A percentile compares a stretch with the other conserved stretches of the same genome.
These are phyloP conservation scores for Rhytidiadelphus loreus DNA, from an alignment of 225 moss, liverwort and hornwort species.

Conservation along the genomic window DNA sequence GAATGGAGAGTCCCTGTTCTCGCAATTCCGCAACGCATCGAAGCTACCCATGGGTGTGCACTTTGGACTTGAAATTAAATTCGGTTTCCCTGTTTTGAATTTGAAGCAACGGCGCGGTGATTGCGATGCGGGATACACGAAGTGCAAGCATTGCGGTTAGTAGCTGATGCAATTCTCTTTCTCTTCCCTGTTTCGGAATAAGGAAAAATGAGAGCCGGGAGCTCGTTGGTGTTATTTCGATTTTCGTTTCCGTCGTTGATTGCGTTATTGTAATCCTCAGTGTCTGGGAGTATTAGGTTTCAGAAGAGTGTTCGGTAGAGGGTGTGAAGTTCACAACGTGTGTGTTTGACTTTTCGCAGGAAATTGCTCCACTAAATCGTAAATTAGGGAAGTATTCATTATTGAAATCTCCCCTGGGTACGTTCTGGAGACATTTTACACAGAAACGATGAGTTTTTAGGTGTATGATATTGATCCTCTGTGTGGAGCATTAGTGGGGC, in stretches of 20 bases:
- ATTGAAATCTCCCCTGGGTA: neutral
- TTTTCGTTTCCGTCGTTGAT: neutral
- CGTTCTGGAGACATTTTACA: neutral
- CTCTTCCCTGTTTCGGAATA: neutral
- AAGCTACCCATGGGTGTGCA: neutral
- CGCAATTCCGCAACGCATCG: neutral
- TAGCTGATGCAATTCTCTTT: neutral
- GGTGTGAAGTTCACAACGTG: neutral
- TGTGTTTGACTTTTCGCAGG: neutral
- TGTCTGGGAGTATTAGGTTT: neutral
- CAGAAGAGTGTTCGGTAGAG: neutral
- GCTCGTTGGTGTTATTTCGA: neutral
- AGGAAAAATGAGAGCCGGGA: neutral
- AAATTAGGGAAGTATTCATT: neutral
- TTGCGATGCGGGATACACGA: conserved; percentile 1
- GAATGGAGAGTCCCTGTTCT: neutral
- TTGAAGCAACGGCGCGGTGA: neutral
- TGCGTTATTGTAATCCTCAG: neutral
- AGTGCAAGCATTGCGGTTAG: neutral
- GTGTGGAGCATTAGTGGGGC: neutral
- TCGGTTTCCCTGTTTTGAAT: neutral
- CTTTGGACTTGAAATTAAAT: neutral
- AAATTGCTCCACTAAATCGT: neutral
- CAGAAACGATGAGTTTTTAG: neutral
- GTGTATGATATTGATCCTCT: neutral